These are phyloP conservation scores for Fusarium tjaetaba DNA, from an alignment of 2,329 filamentous ascomycete species.

Conservation along the genomic window DNA sequence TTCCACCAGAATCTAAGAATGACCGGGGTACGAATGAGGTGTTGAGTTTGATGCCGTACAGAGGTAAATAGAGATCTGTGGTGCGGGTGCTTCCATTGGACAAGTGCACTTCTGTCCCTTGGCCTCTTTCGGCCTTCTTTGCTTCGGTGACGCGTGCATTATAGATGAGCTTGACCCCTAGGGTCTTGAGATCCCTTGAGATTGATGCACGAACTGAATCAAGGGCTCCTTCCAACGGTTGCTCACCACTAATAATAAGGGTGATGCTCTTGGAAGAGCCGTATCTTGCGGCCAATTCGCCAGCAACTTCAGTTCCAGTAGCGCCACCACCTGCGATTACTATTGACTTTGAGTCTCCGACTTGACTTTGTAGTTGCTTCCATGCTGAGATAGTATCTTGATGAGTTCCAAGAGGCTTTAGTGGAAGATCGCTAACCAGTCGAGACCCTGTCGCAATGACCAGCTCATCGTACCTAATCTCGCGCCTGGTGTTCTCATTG, in stretches of 20 bases:
- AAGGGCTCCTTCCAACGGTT: conserved; percentile 29
- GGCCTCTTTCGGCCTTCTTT: conserved; percentile 2
- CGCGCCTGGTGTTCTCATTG: conserved; percentile 44
- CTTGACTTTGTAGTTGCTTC: conserved; percentile 40
- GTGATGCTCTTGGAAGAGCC: conserved; percentile 43
- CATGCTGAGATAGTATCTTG: conserved; percentile 54
- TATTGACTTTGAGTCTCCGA: conserved; percentile 45
- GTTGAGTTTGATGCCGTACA: conserved; percentile 56
- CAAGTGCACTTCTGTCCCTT: conserved; percentile 41
- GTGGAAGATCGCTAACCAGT: conserved; percentile 52
- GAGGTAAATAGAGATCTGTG: conserved; percentile 56
- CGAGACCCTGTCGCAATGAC: conserved; percentile 65
- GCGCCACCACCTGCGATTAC: conserved; percentile 52
- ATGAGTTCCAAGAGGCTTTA: conserved; percentile 59
- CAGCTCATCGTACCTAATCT: conserved; percentile 60
- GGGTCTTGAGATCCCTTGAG: conserved; percentile 37
- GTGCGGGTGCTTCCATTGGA: conserved; percentile 45
- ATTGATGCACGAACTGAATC: conserved; percentile 46
- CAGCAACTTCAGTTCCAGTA: conserved; percentile 52
- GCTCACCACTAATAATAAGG: conserved; percentile 36
- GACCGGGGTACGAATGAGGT: conserved; percentile 50
- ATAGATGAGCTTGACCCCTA: conserved; percentile 45
- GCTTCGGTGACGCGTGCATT: conserved; percentile 47
- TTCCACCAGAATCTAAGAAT: conserved; percentile 47
- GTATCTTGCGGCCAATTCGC: conserved; percentile 50